phyloP scores from a whole-genome alignment of 2,329 filamentous ascomycete genomes.

The Lachnellula occidentalis region DNA sequence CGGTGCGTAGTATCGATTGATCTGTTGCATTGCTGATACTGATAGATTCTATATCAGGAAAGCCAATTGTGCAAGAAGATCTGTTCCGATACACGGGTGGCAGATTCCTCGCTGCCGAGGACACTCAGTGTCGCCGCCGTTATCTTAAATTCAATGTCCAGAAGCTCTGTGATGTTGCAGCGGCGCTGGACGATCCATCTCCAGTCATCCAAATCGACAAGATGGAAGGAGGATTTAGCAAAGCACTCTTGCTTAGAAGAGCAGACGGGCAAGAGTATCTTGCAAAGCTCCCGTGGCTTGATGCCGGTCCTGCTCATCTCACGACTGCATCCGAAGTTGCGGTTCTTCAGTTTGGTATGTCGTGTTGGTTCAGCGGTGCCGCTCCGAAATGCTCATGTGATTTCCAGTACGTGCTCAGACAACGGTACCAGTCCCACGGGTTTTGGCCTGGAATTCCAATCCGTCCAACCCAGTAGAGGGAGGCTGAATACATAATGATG shows the following conservation, averaged over 20 bases:
- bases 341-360: constrained; percentile 4
- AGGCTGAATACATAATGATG: constrained; percentile 36
- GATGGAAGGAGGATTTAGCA: constrained; percentile 25
- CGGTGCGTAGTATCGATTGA: too few species aligned
- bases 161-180: constrained; percentile 29
- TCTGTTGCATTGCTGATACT: too few species aligned
- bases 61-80: background rate
- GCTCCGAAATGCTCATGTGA: background rate
- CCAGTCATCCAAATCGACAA: background rate
- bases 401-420: background rate
- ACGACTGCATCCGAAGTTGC: constrained; percentile 9
- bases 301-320: constrained; percentile 2
- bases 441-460: constrained; percentile 38
- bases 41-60: too few species aligned
- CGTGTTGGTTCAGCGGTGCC: constrained; percentile 4
- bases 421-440: constrained; percentile 36
- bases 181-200: constrained; percentile 21
- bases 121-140: background rate
- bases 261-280: constrained; percentile 6
- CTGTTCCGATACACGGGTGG: background rate
- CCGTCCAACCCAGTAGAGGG: constrained; percentile 29
- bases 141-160: constrained; percentile 28
- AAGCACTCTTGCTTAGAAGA: constrained; percentile 6
- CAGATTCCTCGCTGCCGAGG: background rate
- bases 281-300: constrained; percentile 4